These are phyloP conservation scores for Breviolum minutum DNA, from an alignment of 73 alveolate species.

Conservation along the genomic window DNA sequence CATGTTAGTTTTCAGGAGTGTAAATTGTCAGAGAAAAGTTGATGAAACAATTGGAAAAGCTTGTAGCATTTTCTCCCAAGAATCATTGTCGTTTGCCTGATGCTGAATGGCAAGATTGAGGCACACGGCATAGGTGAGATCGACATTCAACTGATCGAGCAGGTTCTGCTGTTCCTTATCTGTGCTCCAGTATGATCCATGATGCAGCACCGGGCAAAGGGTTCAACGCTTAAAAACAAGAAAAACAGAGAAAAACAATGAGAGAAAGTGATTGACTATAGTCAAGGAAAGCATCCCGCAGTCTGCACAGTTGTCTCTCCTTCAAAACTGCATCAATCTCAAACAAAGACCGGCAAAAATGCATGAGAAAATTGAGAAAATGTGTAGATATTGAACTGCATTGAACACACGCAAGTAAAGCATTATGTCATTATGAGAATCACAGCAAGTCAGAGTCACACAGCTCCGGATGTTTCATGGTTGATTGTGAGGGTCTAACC, in stretches of 20 bases:
- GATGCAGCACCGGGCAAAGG: too few species aligned
- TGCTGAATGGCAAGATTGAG: conserved; percentile 95
- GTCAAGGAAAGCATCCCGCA: conserved; percentile 33
- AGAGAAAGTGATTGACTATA: too few species aligned
- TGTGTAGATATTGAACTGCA: background rate
- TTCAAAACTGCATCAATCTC: background rate
- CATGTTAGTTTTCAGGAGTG: too few species aligned
- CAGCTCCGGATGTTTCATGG: too few species aligned
- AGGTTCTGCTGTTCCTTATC: conserved; percentile 88
- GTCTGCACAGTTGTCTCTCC: conserved; percentile 91
- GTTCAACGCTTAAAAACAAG: background rate
- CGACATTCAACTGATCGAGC: conserved; percentile 90
- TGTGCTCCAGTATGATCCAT: background rate
- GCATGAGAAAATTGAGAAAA: background rate
- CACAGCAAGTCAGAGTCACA: too few species aligned
- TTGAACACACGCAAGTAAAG: too few species aligned
- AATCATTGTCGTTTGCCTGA: conserved; percentile 93
- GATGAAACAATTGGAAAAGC: background rate
- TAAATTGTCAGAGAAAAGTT: background rate
- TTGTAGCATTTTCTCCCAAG: background rate
- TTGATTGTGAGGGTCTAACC: too few species aligned
- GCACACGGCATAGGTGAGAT: conserved; percentile 95
- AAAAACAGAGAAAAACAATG: background rate
- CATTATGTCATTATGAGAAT: too few species aligned
- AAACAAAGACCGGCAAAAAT: background rate